A percentile compares a stretch with the other conserved stretches of the same genome.
Evolutionary conservation across 306 rosid genomes (phyloP).

Genomic region (Lathyrus oleraceus): DNA sequence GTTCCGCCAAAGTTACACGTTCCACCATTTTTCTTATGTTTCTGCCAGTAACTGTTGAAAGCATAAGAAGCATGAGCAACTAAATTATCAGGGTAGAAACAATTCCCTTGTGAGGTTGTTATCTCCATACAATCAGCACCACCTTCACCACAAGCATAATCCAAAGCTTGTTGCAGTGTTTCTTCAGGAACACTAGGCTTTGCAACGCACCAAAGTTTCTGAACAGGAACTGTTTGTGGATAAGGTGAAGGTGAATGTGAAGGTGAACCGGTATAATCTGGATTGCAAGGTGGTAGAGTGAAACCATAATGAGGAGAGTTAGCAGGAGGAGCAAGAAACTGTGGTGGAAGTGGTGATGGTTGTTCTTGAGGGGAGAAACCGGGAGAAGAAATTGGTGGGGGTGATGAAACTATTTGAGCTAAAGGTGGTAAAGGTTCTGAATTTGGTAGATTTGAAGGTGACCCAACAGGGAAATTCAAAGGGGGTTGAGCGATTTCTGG

Average conservation of each 20-base stretch:
- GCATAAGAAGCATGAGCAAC: conserved; percentile 94
- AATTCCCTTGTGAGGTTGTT: conserved; percentile 54
- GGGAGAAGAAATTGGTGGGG: conserved; percentile 44
- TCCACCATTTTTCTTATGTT: conserved; percentile 83
- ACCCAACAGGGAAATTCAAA: conserved; percentile 49
- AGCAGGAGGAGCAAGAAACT: conserved; percentile 55
- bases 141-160: conserved; percentile 92
- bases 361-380: conserved; percentile 52
- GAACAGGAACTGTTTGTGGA: conserved; percentile 43
- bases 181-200: conserved; percentile 85
- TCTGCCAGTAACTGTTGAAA: conserved; percentile 95
- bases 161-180: conserved; percentile 70
- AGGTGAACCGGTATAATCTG: conserved; percentile 48
- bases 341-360: conserved; percentile 40
- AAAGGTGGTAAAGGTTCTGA: conserved; percentile 53
- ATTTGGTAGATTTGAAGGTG: conserved; percentile 50
- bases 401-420: conserved; percentile 48
- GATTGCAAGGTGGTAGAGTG: conserved; percentile 71
- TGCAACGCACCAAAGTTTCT: conserved; percentile 90
- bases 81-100: conserved; percentile 64
- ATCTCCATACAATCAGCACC: conserved; percentile 79
- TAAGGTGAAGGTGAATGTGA: conserved; percentile 46
- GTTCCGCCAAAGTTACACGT: conserved; percentile 89
- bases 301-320: conserved; percentile 50
- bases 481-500: conserved; percentile 64